These are phyloP conservation scores for Hypomyces perniciosus DNA, from an alignment of 2,329 filamentous ascomycete species.

Conservation along the genomic window DNA sequence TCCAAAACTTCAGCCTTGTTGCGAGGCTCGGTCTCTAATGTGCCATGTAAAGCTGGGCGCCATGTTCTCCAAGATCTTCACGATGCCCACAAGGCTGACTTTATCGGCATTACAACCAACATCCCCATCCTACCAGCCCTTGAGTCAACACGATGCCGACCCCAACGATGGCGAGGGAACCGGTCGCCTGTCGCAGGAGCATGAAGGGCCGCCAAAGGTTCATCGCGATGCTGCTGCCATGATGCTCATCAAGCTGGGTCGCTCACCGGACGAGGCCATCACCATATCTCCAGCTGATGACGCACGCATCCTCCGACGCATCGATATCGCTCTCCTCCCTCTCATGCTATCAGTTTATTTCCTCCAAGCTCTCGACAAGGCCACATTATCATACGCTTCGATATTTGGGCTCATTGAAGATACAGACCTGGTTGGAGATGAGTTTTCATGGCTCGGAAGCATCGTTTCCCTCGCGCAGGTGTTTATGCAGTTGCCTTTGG, in stretches of 20 bases:
- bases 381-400: constrained; percentile 54
- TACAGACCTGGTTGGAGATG: constrained; percentile 47
- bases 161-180: constrained; percentile 8
- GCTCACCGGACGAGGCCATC: constrained; percentile 28
- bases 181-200: not conserved
- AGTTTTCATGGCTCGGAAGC: constrained; percentile 57
- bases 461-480: constrained; percentile 57
- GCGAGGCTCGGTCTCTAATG: no score
- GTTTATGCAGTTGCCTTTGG: constrained; percentile 50
- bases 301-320: constrained; percentile 30
- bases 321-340: constrained; percentile 36
- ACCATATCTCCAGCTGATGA: constrained; percentile 29
- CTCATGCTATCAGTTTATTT: constrained; percentile 56
- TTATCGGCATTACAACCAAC: constrained; percentile 2
- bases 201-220: not conserved
- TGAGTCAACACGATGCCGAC: constrained; percentile 18
- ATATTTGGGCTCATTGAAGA: constrained; percentile 58
- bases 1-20: no score
- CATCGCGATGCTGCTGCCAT: constrained; percentile 41
- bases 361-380: constrained; percentile 58
- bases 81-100: not conserved
- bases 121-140: constrained; percentile 20
- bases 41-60: not conserved
- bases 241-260: constrained; percentile 35
- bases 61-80: constrained; percentile 11